Evolutionary conservation across 306 rosid species (phyloP), one percentile per base, ranked within the genome.

Genomic region (Corylus americana): DNA sequence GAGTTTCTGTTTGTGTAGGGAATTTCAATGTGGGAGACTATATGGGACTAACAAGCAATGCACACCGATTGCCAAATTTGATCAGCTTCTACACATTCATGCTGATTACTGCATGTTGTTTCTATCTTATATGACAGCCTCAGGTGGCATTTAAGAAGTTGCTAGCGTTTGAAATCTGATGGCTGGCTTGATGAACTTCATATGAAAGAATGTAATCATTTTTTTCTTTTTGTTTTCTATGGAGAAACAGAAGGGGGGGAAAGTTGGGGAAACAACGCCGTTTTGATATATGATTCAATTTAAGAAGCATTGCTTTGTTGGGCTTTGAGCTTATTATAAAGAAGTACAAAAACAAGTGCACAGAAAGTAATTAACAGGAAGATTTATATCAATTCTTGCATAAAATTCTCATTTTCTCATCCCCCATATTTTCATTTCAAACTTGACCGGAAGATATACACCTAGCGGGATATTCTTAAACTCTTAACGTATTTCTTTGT

Each of bases 21-120:
- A 77, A 76, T 73, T 89, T 87, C 90, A 87, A 92, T 78, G 78
- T 86, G 87, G 91, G 85, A 80, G 87, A 84, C 20, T 86, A 83
- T 61, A 71, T 79, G 7, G 87, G 85, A 70, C 86, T 80, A 83
- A 55, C 62, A 29, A 87, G 82, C 83, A 66, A 14, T 70, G 87
- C 90, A 64, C 48, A 6, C 18, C 81, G 81, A 58, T 59, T 57
- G n/a, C 57, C 76, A 44, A 78, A 22, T 59, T 37, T 55, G 58
- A 58, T 74, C 53, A 57, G 73, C 78, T 51, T 71, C 77, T 67
- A 70, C 75, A 12, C 73, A 27, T 70, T 67, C 17, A 37, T 76
- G 67, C 64, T 83, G 50, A 45, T 78, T 54, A 11, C 44, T 2
- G 68, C 25, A 18, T 16, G 64, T 29, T 59, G 66, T 8, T 49